These are phyloP conservation scores for Aureobasidium sp. DNA, from an alignment of 2,329 filamentous ascomycete species.

Conservation along the genomic window DNA sequence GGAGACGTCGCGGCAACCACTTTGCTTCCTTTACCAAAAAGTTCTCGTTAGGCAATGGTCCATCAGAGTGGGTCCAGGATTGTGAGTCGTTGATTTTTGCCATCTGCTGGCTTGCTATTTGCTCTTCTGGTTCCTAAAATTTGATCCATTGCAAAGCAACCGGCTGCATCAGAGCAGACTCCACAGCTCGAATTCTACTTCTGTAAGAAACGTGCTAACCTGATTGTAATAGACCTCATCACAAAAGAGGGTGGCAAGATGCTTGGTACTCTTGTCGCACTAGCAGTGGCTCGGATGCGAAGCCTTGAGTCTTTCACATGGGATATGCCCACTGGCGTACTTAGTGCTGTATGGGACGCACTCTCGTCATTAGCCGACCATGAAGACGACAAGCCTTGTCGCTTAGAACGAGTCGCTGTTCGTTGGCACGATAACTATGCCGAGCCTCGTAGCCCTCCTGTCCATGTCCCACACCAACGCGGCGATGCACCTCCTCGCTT, in stretches of 20 bases:
- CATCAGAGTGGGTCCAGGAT: constrained; percentile 67
- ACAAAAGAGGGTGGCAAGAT: constrained; percentile 79
- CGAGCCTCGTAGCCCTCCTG: constrained; percentile 19
- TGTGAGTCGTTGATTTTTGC: neutral
- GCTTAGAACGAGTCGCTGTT: constrained; percentile 67
- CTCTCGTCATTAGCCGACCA: constrained; percentile 61
- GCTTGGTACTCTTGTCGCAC: constrained; percentile 69
- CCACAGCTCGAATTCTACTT: neutral
- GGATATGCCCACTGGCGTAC: constrained; percentile 82
- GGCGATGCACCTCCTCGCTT: constrained; percentile 30
- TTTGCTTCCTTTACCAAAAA: constrained; percentile 73
- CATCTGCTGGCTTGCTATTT: neutral
- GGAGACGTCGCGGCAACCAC: constrained; percentile 56
- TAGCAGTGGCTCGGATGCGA: constrained; percentile 70
- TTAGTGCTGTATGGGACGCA: constrained; percentile 73
- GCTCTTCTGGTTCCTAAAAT: neutral
- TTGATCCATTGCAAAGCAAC: too few relatives aligned
- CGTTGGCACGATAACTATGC: constrained; percentile 72
- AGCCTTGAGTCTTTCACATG: constrained; percentile 76
- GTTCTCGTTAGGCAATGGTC: constrained; percentile 79
- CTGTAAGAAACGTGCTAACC: neutral
- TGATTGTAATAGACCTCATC: constrained; percentile 51
- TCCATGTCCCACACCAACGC: constrained; percentile 26
- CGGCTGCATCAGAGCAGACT: neutral
- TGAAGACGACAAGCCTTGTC: constrained; percentile 50